Base-by-base conservation (phyloP, 2,329 filamentous ascomycete genomes). In the Thyridium curvatum region DNA sequence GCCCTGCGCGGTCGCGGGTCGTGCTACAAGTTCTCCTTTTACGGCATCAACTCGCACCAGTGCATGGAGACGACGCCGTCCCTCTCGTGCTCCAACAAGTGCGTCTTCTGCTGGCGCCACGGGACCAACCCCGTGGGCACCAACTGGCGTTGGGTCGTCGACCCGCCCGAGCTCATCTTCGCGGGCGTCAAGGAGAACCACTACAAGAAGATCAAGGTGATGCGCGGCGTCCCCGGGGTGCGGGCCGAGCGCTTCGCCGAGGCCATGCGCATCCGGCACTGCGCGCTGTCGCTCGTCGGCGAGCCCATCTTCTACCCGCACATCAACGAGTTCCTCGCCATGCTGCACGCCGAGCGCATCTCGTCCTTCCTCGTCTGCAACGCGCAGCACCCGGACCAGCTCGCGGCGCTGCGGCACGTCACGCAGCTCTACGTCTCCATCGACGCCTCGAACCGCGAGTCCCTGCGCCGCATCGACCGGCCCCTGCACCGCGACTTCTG, bases 271-370 rank as follows among this genome's bases (percentile, higher is more conserved):
- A 95, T 98, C 52, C 77, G 88, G 1, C 91, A 98, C 63, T 98
- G 91, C 59, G 93, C 93, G 0, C 69, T 98, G 34, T 88, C 82
- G 48, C 72, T 98, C 9, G 93, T 98, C 16, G 91, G 93, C 50
- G 91, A 98, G 62, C 91, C 91, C n/a, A 96, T 96, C 52, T 97
- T 97, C 67, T 97, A 97, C 61, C 93, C 93, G 9, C 82, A 94
- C 55, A 97, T 97, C 71, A 96, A 98, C 62, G 84, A 90, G 55
- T 90, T 97, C 54, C 70, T 94, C 1, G 74, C 68, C 10, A 77
- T 97, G 71, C 72, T 98, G 47, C 91, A 97, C 65, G 68, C 62
- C 12, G 86, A 94, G 59, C 83, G 80, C 50, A 96, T 97, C 49
- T 94, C 87, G 3, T 93, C 85, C 26, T 98, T 97, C 66, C 71